Evolutionary conservation across 2,329 filamentous ascomycete species (phyloP).

Genomic region (Aspergillus sp.): DNA sequence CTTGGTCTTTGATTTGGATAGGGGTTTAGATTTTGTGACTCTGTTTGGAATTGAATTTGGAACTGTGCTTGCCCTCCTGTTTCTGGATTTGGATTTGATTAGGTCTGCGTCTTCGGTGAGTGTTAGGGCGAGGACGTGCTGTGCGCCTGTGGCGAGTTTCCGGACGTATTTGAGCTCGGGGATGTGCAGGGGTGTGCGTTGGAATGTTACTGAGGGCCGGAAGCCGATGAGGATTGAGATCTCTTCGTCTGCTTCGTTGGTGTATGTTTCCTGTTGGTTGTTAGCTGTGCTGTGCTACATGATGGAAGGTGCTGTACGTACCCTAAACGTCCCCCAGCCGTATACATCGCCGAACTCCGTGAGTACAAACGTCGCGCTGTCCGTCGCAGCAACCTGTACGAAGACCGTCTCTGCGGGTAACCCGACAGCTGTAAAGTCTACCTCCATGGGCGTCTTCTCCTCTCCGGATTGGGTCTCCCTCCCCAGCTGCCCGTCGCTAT

Average conservation of each 20-base stretch:
- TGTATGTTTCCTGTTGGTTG: neutral
- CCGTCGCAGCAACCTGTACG: constrained; percentile 67
- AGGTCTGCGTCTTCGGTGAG: neutral
- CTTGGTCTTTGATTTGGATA: constrained; percentile 41
- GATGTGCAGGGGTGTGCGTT: constrained; percentile 44
- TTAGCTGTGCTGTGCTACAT: neutral
- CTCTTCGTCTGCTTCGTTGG: constrained; percentile 27
- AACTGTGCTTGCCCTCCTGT: neutral
- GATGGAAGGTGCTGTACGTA: constrained; percentile 35
- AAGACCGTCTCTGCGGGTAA: constrained; percentile 65
- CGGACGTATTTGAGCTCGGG: constrained; percentile 49
- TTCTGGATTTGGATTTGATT: neutral
- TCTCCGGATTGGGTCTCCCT: constrained; percentile 58
- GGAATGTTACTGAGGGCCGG: constrained; percentile 43
- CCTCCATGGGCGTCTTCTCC: constrained; percentile 55
- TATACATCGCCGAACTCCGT: constrained; percentile 75
- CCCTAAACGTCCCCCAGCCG: constrained; percentile 80
- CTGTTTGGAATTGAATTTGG: neutral
- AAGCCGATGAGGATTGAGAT: constrained; percentile 61
- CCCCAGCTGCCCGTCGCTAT: constrained; percentile 76
- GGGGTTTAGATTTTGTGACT: too few species aligned
- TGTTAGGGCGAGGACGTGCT: neutral
- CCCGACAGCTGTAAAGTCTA: constrained; percentile 53
- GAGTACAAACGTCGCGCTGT: constrained; percentile 73
- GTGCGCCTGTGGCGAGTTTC: neutral